These are phyloP conservation scores for Neolecta irregularis DNA, from an alignment of 1,139 yeast genomes.

Conservation along the genomic window DNA sequence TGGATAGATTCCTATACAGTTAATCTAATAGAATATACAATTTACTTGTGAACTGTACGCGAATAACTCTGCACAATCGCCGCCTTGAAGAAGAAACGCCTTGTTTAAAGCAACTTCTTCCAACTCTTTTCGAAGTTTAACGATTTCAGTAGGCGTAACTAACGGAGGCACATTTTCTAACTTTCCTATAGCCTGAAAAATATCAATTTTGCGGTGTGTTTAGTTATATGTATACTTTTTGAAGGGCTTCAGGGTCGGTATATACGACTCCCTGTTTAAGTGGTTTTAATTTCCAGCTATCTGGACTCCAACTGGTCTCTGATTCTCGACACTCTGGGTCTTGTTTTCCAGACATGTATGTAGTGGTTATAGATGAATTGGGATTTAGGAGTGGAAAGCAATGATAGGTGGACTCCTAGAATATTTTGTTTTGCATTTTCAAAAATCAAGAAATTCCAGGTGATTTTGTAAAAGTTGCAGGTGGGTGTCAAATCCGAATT, in stretches of 20 bases:
- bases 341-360: too few species aligned
- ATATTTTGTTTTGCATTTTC: too few species aligned
- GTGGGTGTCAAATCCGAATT: too few species aligned
- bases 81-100: constrained; percentile 32
- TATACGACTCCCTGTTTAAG: constrained; percentile 31
- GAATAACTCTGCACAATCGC: constrained; percentile 34
- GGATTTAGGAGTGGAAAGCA: too few species aligned
- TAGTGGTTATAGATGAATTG: too few species aligned
- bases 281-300: constrained; percentile 31
- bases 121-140: constrained; percentile 23
- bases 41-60: constrained; percentile 24
- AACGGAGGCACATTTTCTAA: constrained; percentile 30
- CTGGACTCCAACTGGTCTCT: constrained; percentile 32
- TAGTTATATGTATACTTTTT: constrained; percentile 15
- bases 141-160: constrained; percentile 21
- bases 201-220: not conserved
- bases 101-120: constrained; percentile 30
- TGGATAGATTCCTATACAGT: constrained; percentile 21
- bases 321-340: too few species aligned
- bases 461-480: too few species aligned
- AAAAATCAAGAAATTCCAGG: too few species aligned
- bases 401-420: too few species aligned
- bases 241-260: constrained; percentile 26
- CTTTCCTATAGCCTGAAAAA: constrained; percentile 26
- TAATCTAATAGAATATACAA: not conserved